phyloP scores from a whole-genome alignment of 345 rosid species.

The Bruguiera gymnorhiza region DNA sequence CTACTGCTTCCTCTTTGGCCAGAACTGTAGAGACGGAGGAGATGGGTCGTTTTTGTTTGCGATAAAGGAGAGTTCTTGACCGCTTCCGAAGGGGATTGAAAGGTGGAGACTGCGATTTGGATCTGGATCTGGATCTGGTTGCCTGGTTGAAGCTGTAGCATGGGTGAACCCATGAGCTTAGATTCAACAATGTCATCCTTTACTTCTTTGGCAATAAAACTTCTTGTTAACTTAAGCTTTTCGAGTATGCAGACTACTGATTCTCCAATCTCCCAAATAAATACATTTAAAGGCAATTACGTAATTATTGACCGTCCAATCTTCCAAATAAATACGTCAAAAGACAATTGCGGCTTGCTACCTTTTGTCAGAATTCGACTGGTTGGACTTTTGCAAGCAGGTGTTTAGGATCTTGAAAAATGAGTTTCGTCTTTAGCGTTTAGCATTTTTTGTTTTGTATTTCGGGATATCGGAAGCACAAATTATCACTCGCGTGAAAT shows the following conservation, averaged over 20 bases:
- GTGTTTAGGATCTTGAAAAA: no score
- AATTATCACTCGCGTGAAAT: no score
- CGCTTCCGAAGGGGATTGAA: slow-evolving; percentile 9
- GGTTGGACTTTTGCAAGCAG: no score
- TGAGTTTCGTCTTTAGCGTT: no score
- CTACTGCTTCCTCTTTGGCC: slow-evolving; percentile 33
- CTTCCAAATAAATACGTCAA: no score
- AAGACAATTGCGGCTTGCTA: no score
- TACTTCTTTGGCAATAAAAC: background rate
- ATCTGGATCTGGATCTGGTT: slow-evolving; percentile 23
- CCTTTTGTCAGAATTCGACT: no score
- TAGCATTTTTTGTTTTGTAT: no score
- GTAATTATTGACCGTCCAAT: no score
- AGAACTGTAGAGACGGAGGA: slow-evolving; percentile 45
- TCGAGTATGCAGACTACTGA: background rate
- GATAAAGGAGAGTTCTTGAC: slow-evolving; percentile 6
- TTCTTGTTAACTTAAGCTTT: background rate
- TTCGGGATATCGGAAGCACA: no score
- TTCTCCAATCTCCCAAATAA: no score
- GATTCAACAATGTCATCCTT: slow-evolving; percentile 50
- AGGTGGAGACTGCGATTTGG: slow-evolving; percentile 15
- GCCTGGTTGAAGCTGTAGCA: slow-evolving; percentile 20
- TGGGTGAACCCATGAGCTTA: slow-evolving; percentile 42
- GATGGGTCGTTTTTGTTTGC: slow-evolving; percentile 22
- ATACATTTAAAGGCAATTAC: no score